A percentile compares a stretch with the other conserved stretches of the same genome.
Evolutionary conservation across 2,329 filamentous ascomycete species (phyloP).

Genomic region (Ophiostoma australiae): DNA sequence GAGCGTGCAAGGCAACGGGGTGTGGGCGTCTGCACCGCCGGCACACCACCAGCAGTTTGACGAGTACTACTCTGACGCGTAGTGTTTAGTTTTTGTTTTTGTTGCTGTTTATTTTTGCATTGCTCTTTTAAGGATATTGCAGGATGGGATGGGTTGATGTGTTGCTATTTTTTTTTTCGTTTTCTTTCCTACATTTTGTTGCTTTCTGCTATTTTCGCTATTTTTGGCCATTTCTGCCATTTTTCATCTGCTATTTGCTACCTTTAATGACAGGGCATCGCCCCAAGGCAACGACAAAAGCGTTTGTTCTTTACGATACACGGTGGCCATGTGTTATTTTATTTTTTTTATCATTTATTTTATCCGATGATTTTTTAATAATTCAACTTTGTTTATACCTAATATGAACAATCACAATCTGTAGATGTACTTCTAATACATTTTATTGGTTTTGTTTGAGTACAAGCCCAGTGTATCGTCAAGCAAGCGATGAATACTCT

Average conservation of each 20-base stretch:
- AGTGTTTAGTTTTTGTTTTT: constrained; percentile 25
- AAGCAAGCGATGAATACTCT: background rate
- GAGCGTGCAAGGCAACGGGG: constrained; percentile 28
- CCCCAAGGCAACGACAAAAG: constrained; percentile 10
- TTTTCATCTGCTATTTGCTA: background rate
- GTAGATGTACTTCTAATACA: background rate
- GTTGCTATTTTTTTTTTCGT: constrained; percentile 3
- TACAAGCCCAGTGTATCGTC: background rate
- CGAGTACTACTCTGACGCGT: constrained; percentile 53
- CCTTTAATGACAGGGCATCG: background rate
- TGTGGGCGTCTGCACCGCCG: constrained; percentile 39
- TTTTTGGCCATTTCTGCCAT: background rate
- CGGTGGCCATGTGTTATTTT: background rate
- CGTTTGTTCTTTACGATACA: background rate
- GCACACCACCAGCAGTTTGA: constrained; percentile 47
- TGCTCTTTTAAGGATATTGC: background rate
- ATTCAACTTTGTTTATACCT: too few species aligned
- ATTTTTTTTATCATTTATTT: background rate
- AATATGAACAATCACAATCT: background rate
- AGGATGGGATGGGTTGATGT: background rate
- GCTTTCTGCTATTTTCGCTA: background rate
- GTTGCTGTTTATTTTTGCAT: constrained; percentile 4
- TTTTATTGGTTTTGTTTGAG: background rate
- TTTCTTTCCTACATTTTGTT: constrained; percentile 13
- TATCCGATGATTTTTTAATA: too few species aligned